Evolutionary conservation across 176 grass and related monocot species (phyloP).

Genomic region (Elymus sibiricus): DNA sequence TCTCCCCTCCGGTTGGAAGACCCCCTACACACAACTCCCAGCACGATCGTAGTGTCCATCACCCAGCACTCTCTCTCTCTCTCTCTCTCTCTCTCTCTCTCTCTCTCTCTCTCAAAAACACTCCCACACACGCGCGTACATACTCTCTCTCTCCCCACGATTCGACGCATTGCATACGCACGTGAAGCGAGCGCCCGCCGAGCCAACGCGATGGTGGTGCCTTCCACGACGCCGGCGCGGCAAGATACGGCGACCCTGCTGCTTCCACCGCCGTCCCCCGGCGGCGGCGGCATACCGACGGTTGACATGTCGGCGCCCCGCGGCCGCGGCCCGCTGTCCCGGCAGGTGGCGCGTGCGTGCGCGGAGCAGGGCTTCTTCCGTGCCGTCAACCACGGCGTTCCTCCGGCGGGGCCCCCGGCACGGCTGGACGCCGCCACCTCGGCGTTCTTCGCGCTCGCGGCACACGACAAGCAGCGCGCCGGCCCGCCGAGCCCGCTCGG

Average conservation of each 20-base stretch:
- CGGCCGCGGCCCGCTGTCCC: slow-evolving; percentile 24
- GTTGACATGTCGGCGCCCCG: slow-evolving; percentile 58
- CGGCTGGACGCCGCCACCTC: slow-evolving; percentile 50
- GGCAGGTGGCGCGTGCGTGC: slow-evolving; percentile 49
- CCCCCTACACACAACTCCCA: slow-evolving; percentile 20
- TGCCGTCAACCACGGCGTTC: slow-evolving; percentile 63
- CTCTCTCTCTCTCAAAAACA: too few species aligned
- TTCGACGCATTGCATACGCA: slow-evolving; percentile 4
- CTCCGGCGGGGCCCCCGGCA: neutral
- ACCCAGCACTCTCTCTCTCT: neutral
- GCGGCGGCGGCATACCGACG: slow-evolving; percentile 38
- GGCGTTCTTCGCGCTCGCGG: slow-evolving; percentile 61
- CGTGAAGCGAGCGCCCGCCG: neutral
- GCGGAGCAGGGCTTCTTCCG: slow-evolving; percentile 78
- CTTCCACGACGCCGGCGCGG: slow-evolving; percentile 40
- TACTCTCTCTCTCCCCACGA: neutral
- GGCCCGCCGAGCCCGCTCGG: slow-evolving; percentile 84
- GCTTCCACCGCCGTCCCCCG: neutral
- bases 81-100: neutral
- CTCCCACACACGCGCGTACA: too few species aligned
- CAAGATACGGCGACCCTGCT: slow-evolving; percentile 1
- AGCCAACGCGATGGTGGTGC: slow-evolving; percentile 49
- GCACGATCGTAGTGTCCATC: neutral
- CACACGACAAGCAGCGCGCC: slow-evolving; percentile 60
- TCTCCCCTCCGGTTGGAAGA: slow-evolving; percentile 16